Percentiles rank a stretch among this genome's conserved stretches.
These are phyloP conservation scores for Hymenoscyphus repandus DNA, from an alignment of 2,329 filamentous ascomycete genomes.

Conservation along the genomic window DNA sequence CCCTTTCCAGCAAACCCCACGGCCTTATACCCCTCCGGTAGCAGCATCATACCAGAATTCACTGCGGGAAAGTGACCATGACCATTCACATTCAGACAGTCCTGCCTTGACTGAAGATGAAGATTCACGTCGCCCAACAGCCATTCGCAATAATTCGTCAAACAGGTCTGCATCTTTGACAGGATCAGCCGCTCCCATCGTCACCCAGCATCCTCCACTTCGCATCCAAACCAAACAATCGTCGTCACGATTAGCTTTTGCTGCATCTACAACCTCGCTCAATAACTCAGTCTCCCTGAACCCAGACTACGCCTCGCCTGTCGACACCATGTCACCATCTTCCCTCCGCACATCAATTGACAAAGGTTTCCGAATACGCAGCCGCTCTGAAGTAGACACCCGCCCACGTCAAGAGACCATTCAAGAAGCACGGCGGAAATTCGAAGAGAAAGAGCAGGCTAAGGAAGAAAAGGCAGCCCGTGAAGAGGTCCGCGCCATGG, in stretches of 20 bases:
- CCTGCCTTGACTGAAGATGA: constrained; percentile 29
- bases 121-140: constrained; percentile 11
- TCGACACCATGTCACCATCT: constrained; percentile 33
- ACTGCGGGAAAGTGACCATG: constrained; percentile 42
- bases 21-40: constrained; percentile 54
- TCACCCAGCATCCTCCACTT: constrained; percentile 11
- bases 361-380: constrained; percentile 52
- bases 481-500: constrained; percentile 52
- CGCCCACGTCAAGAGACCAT: constrained; percentile 51
- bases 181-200: constrained; percentile 11
- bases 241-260: constrained; percentile 24
- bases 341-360: constrained; percentile 57
- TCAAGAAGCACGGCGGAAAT: constrained; percentile 56
- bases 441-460: constrained; percentile 54
- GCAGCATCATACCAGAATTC: constrained; percentile 49
- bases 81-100: constrained; percentile 26
- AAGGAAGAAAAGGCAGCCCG: constrained; percentile 60
- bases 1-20: constrained; percentile 60
- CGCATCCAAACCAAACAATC: constrained; percentile 27
- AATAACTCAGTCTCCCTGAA: constrained; percentile 14
- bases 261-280: constrained; percentile 25
- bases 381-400: constrained; percentile 54
- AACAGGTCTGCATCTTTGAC: constrained; percentile 19
- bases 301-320: constrained; percentile 22
- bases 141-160: constrained; percentile 24